Evolutionary conservation across 495 filamentous ascomycete genomes (phyloP).

Genomic region (Peziza echinospora): DNA sequence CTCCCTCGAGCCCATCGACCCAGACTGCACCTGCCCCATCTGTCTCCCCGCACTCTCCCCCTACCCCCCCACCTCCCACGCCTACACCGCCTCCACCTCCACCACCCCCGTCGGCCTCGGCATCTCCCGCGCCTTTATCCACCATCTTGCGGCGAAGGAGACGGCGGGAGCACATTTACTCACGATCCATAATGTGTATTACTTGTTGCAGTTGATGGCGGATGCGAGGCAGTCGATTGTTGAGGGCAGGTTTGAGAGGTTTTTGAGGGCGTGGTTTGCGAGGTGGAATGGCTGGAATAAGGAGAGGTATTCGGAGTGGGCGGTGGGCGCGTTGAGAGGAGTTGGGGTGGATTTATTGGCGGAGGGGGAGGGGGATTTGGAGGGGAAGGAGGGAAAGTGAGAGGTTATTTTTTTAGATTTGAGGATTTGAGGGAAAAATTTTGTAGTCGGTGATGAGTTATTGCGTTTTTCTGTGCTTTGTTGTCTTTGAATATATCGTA

Average conservation of each 20-base stretch:
- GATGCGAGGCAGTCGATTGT: constrained; percentile 55
- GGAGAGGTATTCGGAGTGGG: constrained; percentile 57
- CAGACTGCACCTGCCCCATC: constrained; percentile 55
- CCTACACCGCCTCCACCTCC: not conserved
- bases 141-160: constrained; percentile 83
- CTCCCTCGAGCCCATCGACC: constrained; percentile 67
- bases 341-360: constrained; percentile 69
- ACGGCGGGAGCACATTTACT: constrained; percentile 87
- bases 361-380: constrained; percentile 9
- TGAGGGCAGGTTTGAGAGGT: constrained; percentile 58
- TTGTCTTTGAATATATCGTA: too few relatives aligned
- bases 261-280: constrained; percentile 55
- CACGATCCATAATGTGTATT: constrained; percentile 87
- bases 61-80: constrained; percentile 8
- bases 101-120: constrained; percentile 49
- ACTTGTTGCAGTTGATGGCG: constrained; percentile 64
- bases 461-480: too few relatives aligned
- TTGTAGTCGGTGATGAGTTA: too few relatives aligned
- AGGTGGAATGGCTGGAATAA: constrained; percentile 48
- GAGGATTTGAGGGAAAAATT: too few relatives aligned
- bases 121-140: constrained; percentile 69
- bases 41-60: constrained; percentile 35
- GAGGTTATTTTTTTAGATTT: too few relatives aligned
- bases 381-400: too few relatives aligned
- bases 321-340: constrained; percentile 51